phyloP scores from a whole-genome alignment of 2,329 filamentous ascomycete genomes.

The Fusarium goolgardi region DNA sequence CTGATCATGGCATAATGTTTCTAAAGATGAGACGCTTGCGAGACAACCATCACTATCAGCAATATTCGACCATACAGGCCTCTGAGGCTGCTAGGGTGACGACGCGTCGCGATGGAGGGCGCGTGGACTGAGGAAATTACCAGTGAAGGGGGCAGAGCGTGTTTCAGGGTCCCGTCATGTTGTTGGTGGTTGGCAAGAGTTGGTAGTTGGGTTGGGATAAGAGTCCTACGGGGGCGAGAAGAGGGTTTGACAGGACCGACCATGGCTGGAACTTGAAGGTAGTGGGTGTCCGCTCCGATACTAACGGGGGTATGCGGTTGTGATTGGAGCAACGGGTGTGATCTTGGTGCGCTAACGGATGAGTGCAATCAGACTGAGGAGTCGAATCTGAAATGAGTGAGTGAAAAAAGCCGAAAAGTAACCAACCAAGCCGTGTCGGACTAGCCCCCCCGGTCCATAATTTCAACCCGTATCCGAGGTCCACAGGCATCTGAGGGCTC shows the following conservation, averaged over 20 bases:
- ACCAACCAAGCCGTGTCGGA: slow-evolving; percentile 40
- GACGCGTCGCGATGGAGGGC: slow-evolving; percentile 38
- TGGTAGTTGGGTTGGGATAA: slow-evolving; percentile 38
- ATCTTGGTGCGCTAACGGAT: slow-evolving; percentile 32
- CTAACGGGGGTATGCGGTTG: slow-evolving; percentile 35
- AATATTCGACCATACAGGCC: slow-evolving; percentile 8
- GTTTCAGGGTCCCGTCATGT: slow-evolving; percentile 45
- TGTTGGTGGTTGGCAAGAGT: slow-evolving; percentile 41
- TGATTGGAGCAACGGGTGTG: slow-evolving; percentile 34
- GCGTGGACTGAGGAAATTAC: slow-evolving; percentile 28
- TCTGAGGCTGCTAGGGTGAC: slow-evolving; percentile 16
- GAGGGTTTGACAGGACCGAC: slow-evolving; percentile 45
- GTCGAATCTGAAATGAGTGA: slow-evolving; percentile 29
- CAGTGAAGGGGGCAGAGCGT: slow-evolving; percentile 45
- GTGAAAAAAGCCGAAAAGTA: slow-evolving; percentile 39
- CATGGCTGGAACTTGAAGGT: slow-evolving; percentile 39
- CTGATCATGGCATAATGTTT: slow-evolving; percentile 23
- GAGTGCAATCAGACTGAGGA: slow-evolving; percentile 28
- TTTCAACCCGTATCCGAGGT: slow-evolving; percentile 42
- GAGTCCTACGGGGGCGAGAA: slow-evolving; percentile 42
- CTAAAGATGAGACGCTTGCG: slow-evolving; percentile 43
- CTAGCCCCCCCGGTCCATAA: slow-evolving; percentile 44
- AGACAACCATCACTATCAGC: slow-evolving; percentile 27
- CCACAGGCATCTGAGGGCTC: slow-evolving; percentile 34
- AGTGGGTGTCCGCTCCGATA: slow-evolving; percentile 38